A percentile compares a stretch with the other conserved stretches of the same genome.
Evolutionary conservation across 2,329 filamentous ascomycete genomes (phyloP).

Genomic region (Alternaria sp.): DNA sequence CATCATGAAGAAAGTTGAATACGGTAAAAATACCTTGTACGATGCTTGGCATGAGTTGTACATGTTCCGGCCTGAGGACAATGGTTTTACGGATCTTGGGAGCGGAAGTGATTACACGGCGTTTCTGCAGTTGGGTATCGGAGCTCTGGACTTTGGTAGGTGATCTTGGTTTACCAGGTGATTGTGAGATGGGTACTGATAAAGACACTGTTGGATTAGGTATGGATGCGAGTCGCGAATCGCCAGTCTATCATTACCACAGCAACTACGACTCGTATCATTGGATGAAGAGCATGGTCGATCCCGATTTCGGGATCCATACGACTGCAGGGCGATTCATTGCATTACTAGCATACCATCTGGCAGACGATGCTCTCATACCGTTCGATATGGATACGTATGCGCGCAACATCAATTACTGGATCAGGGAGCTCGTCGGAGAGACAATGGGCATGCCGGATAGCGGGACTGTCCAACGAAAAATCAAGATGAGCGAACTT

Average conservation of each 20-base stretch:
- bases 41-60: conserved; percentile 55
- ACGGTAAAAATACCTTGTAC: conserved; percentile 54
- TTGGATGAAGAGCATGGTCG: conserved; percentile 63
- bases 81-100: conserved; percentile 50
- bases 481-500: background rate
- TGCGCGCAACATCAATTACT: conserved; percentile 18
- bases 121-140: conserved; percentile 57
- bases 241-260: conserved; percentile 59
- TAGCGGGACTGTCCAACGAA: background rate
- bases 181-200: too few relatives aligned
- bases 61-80: conserved; percentile 22
- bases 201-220: conserved; percentile 8
- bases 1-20: conserved; percentile 54
- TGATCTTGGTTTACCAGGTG: too few relatives aligned
- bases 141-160: conserved; percentile 44
- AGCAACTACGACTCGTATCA: conserved; percentile 59
- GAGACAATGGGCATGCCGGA: conserved; percentile 1
- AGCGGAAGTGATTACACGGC: conserved; percentile 59
- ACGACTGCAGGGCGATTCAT: conserved; percentile 59
- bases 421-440: conserved; percentile 6
- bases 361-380: conserved; percentile 51
- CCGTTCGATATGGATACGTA: conserved; percentile 48
- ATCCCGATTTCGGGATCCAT: conserved; percentile 61
- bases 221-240: conserved; percentile 32
- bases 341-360: conserved; percentile 54